A percentile compares a stretch with the other conserved stretches of the same genome.
These are phyloP conservation scores for Pseudocercospora crystallina DNA, from an alignment of 2,329 filamentous ascomycete genomes.

Conservation along the genomic window DNA sequence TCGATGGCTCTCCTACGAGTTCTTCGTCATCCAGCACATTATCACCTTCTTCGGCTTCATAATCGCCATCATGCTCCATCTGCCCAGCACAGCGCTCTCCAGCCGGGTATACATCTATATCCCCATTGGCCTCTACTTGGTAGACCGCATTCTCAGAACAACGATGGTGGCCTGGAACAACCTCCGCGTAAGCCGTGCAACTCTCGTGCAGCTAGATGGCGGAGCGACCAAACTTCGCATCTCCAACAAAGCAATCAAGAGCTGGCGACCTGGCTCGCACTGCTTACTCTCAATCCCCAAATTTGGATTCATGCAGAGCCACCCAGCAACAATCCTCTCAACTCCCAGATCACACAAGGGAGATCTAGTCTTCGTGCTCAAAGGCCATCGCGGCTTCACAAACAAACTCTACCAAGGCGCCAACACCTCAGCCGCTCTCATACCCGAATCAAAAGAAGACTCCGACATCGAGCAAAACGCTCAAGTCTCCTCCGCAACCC, in stretches of 20 bases:
- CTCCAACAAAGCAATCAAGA: constrained; percentile 35
- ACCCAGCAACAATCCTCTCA: constrained; percentile 32
- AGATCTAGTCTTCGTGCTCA: constrained; percentile 31
- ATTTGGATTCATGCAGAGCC: constrained; percentile 29
- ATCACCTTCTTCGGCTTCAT: constrained; percentile 41
- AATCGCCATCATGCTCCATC: constrained; percentile 36
- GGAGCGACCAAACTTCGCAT: constrained; percentile 40
- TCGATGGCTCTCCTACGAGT: constrained; percentile 28
- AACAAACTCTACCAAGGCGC: constrained; percentile 27
- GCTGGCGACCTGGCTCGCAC: constrained; percentile 36
- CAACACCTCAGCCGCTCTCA: constrained; percentile 21
- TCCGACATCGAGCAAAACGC: constrained; percentile 14
- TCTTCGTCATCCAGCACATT: constrained; percentile 38
- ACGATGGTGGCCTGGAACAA: constrained; percentile 37
- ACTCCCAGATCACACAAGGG: constrained; percentile 28
- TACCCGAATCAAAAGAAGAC: constrained; percentile 16
- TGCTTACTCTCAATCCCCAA: constrained; percentile 29
- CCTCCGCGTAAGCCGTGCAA: constrained; percentile 27
- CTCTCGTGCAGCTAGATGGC: constrained; percentile 30
- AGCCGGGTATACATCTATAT: constrained; percentile 32
- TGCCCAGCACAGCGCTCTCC: constrained; percentile 33
- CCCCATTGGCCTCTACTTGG: constrained; percentile 27
- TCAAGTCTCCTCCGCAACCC: constrained; percentile 13
- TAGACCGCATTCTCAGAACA: constrained; percentile 31
- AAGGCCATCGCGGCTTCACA: constrained; percentile 31